Conservation (phyloP, 768 basidiomycete species). For the Mrakia hoshinonis region DNA sequence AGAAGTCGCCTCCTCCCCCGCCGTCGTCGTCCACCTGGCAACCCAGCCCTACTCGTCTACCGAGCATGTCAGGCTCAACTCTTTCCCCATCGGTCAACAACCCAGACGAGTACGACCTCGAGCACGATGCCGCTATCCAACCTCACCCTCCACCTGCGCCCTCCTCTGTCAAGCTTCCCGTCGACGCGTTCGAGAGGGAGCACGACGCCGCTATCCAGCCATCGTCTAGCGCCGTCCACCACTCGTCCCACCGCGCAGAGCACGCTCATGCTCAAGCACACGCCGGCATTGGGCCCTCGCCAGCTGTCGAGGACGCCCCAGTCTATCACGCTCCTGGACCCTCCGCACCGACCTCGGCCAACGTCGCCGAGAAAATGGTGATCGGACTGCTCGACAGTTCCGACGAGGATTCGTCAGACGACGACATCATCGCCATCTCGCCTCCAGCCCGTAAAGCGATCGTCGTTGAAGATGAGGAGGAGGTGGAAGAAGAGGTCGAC, state of each 20-base stretch:
- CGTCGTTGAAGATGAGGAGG: neutral
- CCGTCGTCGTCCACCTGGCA: neutral
- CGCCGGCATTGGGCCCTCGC: constrained; percentile 2
- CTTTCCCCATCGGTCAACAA: neutral
- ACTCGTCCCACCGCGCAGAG: neutral
- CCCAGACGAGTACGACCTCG: constrained; percentile 21
- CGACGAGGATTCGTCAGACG: neutral
- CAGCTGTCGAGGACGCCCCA: neutral
- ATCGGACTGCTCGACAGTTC: neutral
- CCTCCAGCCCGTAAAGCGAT: no score
- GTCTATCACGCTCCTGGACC: neutral
- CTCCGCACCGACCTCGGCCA: neutral
- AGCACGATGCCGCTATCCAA: constrained; percentile 10
- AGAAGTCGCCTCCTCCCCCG: neutral
- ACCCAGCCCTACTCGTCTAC: neutral
- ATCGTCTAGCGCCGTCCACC: neutral
- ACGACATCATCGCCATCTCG: no score
- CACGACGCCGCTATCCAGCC: constrained; percentile 20
- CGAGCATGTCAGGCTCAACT: neutral
- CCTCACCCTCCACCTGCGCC: neutral
- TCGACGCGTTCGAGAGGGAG: constrained; percentile 8
- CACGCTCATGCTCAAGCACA: neutral
- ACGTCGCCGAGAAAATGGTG: neutral
- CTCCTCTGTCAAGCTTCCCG: neutral
- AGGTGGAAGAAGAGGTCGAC: neutral